These are phyloP conservation scores for Effrenium voratum DNA, from an alignment of 73 alveolate species.

Conservation along the genomic window DNA sequence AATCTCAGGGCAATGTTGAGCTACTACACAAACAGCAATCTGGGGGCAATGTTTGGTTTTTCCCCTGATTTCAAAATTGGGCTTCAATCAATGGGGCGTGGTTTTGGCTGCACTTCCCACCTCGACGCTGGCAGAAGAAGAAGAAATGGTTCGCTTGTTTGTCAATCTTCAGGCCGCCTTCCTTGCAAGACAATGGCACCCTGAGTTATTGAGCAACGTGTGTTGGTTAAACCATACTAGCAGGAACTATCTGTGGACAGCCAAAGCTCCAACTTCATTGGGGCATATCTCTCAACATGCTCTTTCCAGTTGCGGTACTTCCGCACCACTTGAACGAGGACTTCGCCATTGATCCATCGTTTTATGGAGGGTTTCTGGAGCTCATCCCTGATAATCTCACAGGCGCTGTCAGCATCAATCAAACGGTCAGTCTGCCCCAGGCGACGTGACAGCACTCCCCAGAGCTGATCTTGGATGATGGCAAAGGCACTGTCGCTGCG, in stretches of 20 bases:
- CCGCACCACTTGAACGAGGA: not conserved
- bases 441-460: conserved; percentile 19
- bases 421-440: not conserved
- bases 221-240: too few relatives aligned
- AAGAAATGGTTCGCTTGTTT: not conserved
- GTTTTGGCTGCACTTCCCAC: not conserved
- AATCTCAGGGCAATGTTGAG: not conserved
- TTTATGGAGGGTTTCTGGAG: not conserved
- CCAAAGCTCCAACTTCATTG: not conserved
- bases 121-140: not conserved
- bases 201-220: not conserved
- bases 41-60: not conserved
- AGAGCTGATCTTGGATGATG: conserved; percentile 18
- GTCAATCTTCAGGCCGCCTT: not conserved
- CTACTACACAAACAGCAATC: not conserved
- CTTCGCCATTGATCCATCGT: not conserved
- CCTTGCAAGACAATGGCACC: not conserved
- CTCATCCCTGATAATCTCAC: conserved; percentile 1
- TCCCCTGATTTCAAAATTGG: not conserved
- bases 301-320: not conserved
- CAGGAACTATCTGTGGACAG: too few relatives aligned
- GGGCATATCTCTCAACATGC: not conserved
- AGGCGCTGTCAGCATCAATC: conserved; percentile 21
- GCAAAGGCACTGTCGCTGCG: too few relatives aligned
- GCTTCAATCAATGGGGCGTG: not conserved